Conservation (phyloP, 2,329 filamentous ascomycete species). For the Scedosporium minutisporum region DNA sequence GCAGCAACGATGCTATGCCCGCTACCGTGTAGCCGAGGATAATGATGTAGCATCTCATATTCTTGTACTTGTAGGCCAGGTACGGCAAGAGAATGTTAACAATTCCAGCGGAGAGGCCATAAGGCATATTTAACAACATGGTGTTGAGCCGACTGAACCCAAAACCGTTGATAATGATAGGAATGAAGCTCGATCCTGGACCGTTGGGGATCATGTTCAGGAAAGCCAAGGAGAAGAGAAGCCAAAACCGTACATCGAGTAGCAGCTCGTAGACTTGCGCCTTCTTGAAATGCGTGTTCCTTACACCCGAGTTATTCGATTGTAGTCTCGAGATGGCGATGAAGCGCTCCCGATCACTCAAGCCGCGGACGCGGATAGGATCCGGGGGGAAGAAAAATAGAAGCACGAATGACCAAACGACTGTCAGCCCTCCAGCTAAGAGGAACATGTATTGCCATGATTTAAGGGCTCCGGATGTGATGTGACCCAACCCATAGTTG, state of each 20-base stretch:
- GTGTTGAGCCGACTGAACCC: conserved; percentile 32
- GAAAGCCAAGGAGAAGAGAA: conserved; percentile 41
- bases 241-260: conserved; percentile 49
- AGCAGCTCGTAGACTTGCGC: conserved; percentile 44
- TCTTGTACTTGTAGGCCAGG: conserved; percentile 25
- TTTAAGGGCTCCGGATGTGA: conserved; percentile 23
- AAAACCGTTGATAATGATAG: conserved; percentile 35
- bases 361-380: conserved; percentile 8
- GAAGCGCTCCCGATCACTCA: conserved; percentile 22
- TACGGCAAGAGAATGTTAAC: conserved; percentile 28
- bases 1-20: conserved; percentile 11
- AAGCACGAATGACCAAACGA: conserved; percentile 10
- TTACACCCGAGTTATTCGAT: conserved; percentile 32
- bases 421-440: conserved; percentile 11
- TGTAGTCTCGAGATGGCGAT: conserved; percentile 44
- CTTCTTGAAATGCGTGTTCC: conserved; percentile 37
- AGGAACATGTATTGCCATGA: conserved; percentile 18
- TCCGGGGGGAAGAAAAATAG: conserved; percentile 8
- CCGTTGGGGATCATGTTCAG: conserved; percentile 34
- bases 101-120: conserved; percentile 25
- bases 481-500: conserved; percentile 36
- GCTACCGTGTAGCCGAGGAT: conserved; percentile 29
- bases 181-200: conserved; percentile 30
- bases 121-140: conserved; percentile 29
- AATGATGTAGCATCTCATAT: conserved; percentile 26